Percentiles rank a stretch among this genome's conserved stretches.
Conservation (phyloP, 2,329 filamentous ascomycete genomes). For the Nectriaceae sp. region DNA sequence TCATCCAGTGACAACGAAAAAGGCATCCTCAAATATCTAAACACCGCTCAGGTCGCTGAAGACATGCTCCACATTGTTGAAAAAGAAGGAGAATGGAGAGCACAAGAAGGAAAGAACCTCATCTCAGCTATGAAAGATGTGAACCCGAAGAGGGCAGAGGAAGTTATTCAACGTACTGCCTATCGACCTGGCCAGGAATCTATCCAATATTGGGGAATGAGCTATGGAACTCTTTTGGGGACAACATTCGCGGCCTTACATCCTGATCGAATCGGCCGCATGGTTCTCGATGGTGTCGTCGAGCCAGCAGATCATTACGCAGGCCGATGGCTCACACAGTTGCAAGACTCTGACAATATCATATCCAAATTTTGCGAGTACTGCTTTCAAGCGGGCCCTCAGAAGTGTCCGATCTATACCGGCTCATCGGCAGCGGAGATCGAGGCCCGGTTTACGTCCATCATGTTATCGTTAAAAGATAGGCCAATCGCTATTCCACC, state of each 20-base stretch:
- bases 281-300: too few species aligned
- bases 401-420: constrained; percentile 1
- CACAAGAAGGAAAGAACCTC: constrained; percentile 17
- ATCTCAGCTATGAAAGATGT: too few species aligned
- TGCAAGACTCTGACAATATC: constrained; percentile 24
- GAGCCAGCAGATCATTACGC: constrained; percentile 26
- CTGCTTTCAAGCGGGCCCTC: constrained; percentile 11
- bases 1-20: too few species aligned
- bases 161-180: constrained; percentile 8
- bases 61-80: constrained; percentile 53
- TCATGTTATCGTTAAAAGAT: background rate
- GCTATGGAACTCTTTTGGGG: constrained; percentile 38
- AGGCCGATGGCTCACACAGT: constrained; percentile 21
- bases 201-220: constrained; percentile 34
- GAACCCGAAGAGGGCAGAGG: too few species aligned
- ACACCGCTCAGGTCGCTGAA: too few species aligned
- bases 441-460: constrained; percentile 2
- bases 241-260: constrained; percentile 34
- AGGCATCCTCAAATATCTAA: too few species aligned
- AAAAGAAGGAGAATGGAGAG: constrained; percentile 39
- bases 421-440: background rate
- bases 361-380: constrained; percentile 24
- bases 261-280: too few species aligned
- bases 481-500: constrained; percentile 1
- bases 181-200: constrained; percentile 16